Base-by-base conservation (phyloP, 495 filamentous ascomycete species). In the Chaetomium cochliodes region DNA sequence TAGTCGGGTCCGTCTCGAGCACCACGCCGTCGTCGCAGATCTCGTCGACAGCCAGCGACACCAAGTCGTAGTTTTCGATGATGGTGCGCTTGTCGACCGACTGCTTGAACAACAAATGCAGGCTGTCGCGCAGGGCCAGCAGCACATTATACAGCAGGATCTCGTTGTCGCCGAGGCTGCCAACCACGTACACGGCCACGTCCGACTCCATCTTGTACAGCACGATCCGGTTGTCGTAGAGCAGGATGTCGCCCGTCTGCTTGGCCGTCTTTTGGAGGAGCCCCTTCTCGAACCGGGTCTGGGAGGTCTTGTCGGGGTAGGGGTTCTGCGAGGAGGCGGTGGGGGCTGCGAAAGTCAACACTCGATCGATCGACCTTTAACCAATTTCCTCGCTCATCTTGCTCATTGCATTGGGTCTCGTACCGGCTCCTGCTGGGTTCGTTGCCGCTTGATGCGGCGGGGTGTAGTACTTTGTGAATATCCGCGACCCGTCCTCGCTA, bases 121-220 rank as follows among this genome's bases (percentile, higher is more conserved):
- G 78, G 57, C 90, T 87, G 81, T 99, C 94, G 63, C 94, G 81
- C 70, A 98, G 75, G 5, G 92, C 92, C 62, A 97, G 76, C 51
- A 97, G 85, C 20, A 96, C 93, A 71, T 92, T 94, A 79, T 96
- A 98, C 57, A 99, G 83, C 76, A 99, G 77, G 23, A 99, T 90
- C 79, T 99, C 94, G 74, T 97, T 99, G 81, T 99, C 94, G 30
- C 97, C 92, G 11, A 88, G 84, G 52, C 91, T 87, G 54, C 72
- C 72, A 9, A 98, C 91, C 28, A 97, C 92, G 74, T 97, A 98
- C 60, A 98, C 83, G 87, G 96, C 96, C 30, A 99, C 92, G 77
- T 99, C 94, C 68, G 90, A 90, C 82, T 98, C 94, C 79, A 88
- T 88, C 86, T 98, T 98, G 83, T 96, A 99, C 39, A 98, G 91